phyloP scores from a whole-genome alignment of 2,329 filamentous ascomycete species.

The Aspergillus candidus region DNA sequence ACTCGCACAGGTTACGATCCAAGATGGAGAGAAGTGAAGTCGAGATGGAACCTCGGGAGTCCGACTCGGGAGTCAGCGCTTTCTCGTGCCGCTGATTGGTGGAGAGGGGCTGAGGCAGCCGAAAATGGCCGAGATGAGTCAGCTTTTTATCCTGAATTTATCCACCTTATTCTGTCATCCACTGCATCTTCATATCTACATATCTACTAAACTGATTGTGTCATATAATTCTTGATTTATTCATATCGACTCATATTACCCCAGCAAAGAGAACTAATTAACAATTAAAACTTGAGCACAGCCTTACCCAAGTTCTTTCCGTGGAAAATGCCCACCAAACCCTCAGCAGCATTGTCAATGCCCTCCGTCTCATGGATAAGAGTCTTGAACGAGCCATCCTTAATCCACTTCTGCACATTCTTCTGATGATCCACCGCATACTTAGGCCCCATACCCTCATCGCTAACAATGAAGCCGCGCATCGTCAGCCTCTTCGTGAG shows the following conservation, averaged over 20 bases:
- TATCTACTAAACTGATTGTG: background rate
- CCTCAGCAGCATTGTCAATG: slow-evolving; percentile 70
- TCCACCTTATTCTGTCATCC: background rate
- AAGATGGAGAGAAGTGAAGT: slow-evolving; percentile 22
- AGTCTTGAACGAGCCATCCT: slow-evolving; percentile 67
- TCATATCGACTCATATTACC: too few species aligned
- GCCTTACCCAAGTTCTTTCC: slow-evolving; percentile 86
- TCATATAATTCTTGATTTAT: background rate
- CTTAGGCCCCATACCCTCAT: slow-evolving; percentile 59
- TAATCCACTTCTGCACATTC: slow-evolving; percentile 69
- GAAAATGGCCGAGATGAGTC: slow-evolving; percentile 32
- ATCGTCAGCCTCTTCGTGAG: slow-evolving; percentile 62
- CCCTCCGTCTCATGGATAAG: slow-evolving; percentile 64
- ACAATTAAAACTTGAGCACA: slow-evolving; percentile 60
- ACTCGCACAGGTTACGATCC: slow-evolving; percentile 1
- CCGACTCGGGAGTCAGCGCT: slow-evolving; percentile 35
- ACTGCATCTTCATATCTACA: background rate
- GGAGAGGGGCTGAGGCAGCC: slow-evolving; percentile 29
- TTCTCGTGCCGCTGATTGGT: slow-evolving; percentile 33
- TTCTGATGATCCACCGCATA: slow-evolving; percentile 67
- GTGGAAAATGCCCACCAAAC: slow-evolving; percentile 65
- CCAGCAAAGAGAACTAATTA: background rate
- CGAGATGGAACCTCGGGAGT: slow-evolving; percentile 34
- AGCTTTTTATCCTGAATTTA: slow-evolving; percentile 1
- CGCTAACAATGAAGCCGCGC: slow-evolving; percentile 68